Conservation (phyloP, 768 basidiomycete genomes). For the Naganishia vaughanmartiniae region DNA sequence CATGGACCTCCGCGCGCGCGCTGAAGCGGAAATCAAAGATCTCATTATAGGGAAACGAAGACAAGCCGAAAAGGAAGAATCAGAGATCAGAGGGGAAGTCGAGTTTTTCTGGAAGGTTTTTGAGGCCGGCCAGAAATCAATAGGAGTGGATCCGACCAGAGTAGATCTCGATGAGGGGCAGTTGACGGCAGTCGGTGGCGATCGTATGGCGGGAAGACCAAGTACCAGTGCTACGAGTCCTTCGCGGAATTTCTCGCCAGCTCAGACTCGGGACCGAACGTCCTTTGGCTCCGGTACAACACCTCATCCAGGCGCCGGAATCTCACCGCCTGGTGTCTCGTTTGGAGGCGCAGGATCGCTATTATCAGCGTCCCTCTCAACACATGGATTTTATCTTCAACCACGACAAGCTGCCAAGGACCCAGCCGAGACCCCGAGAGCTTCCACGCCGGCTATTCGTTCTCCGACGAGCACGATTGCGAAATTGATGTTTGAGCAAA, state of each 20-base stretch:
- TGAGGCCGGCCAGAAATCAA: conserved; percentile 33
- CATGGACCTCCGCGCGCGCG: conserved; percentile 31
- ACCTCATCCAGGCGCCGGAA: conserved; percentile 4
- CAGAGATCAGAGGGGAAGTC: conserved; percentile 44
- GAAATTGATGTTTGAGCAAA: conserved; percentile 12
- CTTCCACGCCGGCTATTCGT: not conserved
- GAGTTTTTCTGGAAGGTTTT: conserved; percentile 48
- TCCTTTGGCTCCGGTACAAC: not conserved
- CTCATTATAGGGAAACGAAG: conserved; percentile 39
- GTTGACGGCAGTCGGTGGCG: not conserved
- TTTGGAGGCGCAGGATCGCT: conserved; percentile 21
- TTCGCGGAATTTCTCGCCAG: conserved; percentile 8
- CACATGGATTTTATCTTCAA: conserved; percentile 20
- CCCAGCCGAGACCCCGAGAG: not conserved
- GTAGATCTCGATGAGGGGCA: not conserved
- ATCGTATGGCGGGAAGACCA: not conserved
- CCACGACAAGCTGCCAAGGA: not conserved
- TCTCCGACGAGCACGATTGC: not conserved
- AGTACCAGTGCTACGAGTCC: conserved; percentile 17
- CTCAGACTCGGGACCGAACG: not conserved
- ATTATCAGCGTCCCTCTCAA: conserved; percentile 14
- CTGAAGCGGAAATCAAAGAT: conserved; percentile 41
- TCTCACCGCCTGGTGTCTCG: conserved; percentile 5
- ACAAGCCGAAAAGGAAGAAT: conserved; percentile 40
- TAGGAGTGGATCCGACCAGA: conserved; percentile 16